Evolutionary conservation across 2,329 filamentous ascomycete genomes (phyloP).

Genomic region (Microcyclospora pomicola): DNA sequence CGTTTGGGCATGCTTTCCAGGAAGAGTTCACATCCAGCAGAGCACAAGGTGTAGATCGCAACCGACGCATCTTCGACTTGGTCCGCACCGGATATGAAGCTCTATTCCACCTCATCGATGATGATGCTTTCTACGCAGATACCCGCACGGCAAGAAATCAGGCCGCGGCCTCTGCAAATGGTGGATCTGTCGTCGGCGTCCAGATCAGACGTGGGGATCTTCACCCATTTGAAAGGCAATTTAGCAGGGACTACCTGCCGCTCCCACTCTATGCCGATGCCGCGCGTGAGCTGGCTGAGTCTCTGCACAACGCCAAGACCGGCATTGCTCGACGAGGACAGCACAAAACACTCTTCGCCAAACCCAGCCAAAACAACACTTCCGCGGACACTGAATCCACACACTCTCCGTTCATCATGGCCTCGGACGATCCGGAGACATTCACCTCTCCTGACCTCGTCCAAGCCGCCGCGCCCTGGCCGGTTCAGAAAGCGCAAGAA

Average conservation of each 20-base stretch:
- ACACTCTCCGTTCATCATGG: conserved; percentile 48
- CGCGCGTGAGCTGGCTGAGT: conserved; percentile 23
- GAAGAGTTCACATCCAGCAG: conserved; percentile 36
- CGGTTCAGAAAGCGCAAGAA: conserved; percentile 49
- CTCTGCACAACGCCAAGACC: conserved; percentile 1
- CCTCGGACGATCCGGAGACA: conserved; percentile 70
- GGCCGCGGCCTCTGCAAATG: conserved; percentile 29
- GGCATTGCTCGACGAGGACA: neutral
- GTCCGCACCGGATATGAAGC: conserved; percentile 57
- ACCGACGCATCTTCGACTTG: conserved; percentile 51
- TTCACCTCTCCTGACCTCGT: conserved; percentile 53
- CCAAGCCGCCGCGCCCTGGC: conserved; percentile 20
- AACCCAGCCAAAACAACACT: conserved; percentile 6
- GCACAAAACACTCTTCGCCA: neutral
- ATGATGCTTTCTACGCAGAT: conserved; percentile 52
- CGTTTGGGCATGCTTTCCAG: conserved; percentile 48
- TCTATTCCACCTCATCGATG: conserved; percentile 54
- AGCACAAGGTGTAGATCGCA: conserved; percentile 25
- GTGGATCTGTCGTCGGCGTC: conserved; percentile 50
- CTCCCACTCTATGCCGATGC: conserved; percentile 51
- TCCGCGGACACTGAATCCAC: conserved; percentile 58
- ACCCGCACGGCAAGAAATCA: conserved; percentile 45
- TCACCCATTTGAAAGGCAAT: conserved; percentile 69
- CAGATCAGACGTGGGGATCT: conserved; percentile 71
- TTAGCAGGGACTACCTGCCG: conserved; percentile 64